phyloP scores from a whole-genome alignment of 2,329 filamentous ascomycete species.

The Phoma sp. region DNA sequence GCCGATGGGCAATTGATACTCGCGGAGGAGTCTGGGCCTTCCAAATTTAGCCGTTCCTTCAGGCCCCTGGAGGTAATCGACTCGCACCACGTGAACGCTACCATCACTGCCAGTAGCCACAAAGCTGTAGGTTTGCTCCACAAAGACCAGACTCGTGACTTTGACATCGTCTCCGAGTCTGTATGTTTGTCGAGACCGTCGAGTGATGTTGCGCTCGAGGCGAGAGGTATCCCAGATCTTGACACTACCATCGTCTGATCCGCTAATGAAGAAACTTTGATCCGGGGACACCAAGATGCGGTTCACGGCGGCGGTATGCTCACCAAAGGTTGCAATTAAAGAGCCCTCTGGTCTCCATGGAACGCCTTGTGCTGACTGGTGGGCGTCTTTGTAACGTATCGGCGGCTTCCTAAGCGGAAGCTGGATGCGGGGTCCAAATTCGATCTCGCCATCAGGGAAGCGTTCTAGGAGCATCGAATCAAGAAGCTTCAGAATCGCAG shows the following conservation, averaged over 20 bases:
- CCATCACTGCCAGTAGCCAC: slow-evolving; percentile 90
- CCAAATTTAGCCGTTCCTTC: slow-evolving; percentile 72
- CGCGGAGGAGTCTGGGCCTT: slow-evolving; percentile 75
- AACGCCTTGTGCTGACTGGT: slow-evolving; percentile 57
- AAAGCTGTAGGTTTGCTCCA: slow-evolving; percentile 94
- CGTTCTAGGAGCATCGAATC: slow-evolving; percentile 82
- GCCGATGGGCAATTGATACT: slow-evolving; percentile 73
- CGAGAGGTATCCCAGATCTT: slow-evolving; percentile 93
- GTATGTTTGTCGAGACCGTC: slow-evolving; percentile 86
- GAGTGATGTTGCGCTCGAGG: slow-evolving; percentile 88
- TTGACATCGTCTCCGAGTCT: slow-evolving; percentile 74
- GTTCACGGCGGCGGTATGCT: slow-evolving; percentile 84
- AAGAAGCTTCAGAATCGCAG: slow-evolving; percentile 68
- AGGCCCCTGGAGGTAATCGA: slow-evolving; percentile 69
- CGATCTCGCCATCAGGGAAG: slow-evolving; percentile 66
- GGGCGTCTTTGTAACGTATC: slow-evolving; percentile 63
- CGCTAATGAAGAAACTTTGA: slow-evolving; percentile 93
- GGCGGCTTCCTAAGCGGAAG: slow-evolving; percentile 65
- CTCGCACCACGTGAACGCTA: slow-evolving; percentile 80
- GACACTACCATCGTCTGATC: slow-evolving; percentile 87
- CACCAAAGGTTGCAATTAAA: slow-evolving; percentile 85
- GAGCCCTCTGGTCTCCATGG: slow-evolving; percentile 85
- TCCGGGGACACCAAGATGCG: slow-evolving; percentile 85
- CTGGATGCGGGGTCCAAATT: slow-evolving; percentile 81
- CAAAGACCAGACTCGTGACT: slow-evolving; percentile 84